Conservation (phyloP, 2,329 filamentous ascomycete species). For the Rhinocladiella mackenziei region DNA sequence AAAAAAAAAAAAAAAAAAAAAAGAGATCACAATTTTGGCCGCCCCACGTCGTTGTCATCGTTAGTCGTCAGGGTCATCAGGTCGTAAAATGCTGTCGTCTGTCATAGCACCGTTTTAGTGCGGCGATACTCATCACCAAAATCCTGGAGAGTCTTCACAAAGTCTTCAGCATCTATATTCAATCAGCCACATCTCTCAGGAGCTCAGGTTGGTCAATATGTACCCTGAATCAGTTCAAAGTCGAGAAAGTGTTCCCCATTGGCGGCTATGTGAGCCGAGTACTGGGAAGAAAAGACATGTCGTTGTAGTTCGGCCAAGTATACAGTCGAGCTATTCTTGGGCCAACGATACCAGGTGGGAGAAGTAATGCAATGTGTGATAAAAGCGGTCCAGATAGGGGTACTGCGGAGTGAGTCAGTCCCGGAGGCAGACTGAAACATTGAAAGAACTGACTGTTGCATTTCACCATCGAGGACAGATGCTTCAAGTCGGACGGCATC, state of each 20-base stretch:
- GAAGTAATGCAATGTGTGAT: constrained; percentile 47
- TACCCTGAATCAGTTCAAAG: constrained; percentile 37
- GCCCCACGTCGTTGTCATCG: constrained; percentile 11
- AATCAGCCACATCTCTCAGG: not conserved
- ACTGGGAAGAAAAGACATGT: constrained; percentile 52
- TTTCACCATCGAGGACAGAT: constrained; percentile 50
- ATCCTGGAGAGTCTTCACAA: constrained; percentile 35
- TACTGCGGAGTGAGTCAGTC: constrained; percentile 33
- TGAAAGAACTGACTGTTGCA: constrained; percentile 41
- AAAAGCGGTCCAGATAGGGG: constrained; percentile 60
- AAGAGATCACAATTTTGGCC: constrained; percentile 7
- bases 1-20: not conserved
- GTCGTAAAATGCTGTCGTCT: constrained; percentile 10
- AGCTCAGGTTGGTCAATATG: constrained; percentile 12
- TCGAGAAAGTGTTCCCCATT: constrained; percentile 40
- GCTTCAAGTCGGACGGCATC: constrained; percentile 55
- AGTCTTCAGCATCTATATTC: constrained; percentile 38
- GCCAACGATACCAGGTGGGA: constrained; percentile 46
- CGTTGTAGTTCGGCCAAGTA: constrained; percentile 50
- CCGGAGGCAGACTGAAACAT: not conserved
- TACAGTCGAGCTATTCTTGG: constrained; percentile 38
- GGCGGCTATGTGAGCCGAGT: constrained; percentile 39
- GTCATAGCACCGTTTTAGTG: constrained; percentile 8
- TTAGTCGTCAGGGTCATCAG: constrained; percentile 18
- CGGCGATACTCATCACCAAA: constrained; percentile 28